Base-by-base conservation (phyloP, 2,329 filamentous ascomycete genomes). In the Coniochaeta sp. region DNA sequence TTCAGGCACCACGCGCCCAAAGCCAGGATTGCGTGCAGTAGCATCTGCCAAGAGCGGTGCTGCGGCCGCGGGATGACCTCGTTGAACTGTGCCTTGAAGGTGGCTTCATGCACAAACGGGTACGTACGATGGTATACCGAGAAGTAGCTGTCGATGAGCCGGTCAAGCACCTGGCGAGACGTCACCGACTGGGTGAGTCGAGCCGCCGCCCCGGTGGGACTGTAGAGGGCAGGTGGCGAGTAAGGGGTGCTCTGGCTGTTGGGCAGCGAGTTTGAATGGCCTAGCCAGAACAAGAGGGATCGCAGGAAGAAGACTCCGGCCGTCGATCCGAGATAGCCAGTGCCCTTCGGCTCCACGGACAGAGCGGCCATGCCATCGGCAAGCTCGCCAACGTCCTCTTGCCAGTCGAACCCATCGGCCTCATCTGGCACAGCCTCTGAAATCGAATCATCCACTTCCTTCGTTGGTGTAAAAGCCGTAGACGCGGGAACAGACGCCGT, bases 21-120 rank as follows among this genome's bases (percentile, higher is more conserved):
- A 7, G 74, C 73, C 22, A 75, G 63, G n/a, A 74, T 69, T 24
- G 72, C 74, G 40, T 73, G 68, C n/a, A 72, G 66, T 3, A 76
- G 64, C 60, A 74, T 69, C 56, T 72, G 65, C 71, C 72, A 74
- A 14, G 69, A 72, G 22, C 65, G 63, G n/a, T 58, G 57, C 24
- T 59, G 57, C 6, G 72, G 71, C 6, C 71, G 65, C 8, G 67
- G 63, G 19, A 74, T 71, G 8, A 74, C 66, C 54, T 73, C 71
- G 22, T 67, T 68, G 56, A 72, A 73, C 28, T 69, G 61, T 67
- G 71, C 62, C 4, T 67, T 67, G 34, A 71, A 28, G 61, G 74
- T 76, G 2, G 73, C 69, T 60, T 80, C 78, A 61, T 80, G 76
- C 3, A 81, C 64, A 30, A 80, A 72, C 0, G 78, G 79, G 58